Evolutionary conservation across 2,329 filamentous ascomycete genomes (phyloP).

Genomic region (Metarhizium album): DNA sequence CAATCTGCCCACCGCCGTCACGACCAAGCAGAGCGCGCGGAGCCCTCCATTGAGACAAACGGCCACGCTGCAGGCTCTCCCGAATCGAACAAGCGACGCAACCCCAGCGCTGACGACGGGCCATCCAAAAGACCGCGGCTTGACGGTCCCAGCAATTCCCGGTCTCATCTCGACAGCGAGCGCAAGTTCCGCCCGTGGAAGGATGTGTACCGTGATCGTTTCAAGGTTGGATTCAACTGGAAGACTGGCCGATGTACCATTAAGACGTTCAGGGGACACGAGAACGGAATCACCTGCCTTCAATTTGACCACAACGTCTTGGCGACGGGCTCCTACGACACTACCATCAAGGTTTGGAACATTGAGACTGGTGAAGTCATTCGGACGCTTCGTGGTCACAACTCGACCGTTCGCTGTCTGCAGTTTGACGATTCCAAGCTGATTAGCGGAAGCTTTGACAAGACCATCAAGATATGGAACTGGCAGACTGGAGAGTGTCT

Average conservation of each 20-base stretch:
- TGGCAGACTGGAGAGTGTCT: slow-evolving; percentile 86
- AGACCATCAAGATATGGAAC: slow-evolving; percentile 89
- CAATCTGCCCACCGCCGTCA: slow-evolving; percentile 30
- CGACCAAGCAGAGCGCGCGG: slow-evolving; percentile 5
- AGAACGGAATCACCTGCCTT: slow-evolving; percentile 54
- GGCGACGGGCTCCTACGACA: slow-evolving; percentile 89
- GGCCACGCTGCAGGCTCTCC: slow-evolving; percentile 11
- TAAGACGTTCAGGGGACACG: slow-evolving; percentile 74
- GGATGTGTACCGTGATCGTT: slow-evolving; percentile 89
- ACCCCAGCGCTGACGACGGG: slow-evolving; percentile 19
- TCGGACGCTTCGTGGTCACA: slow-evolving; percentile 75
- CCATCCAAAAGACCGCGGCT: slow-evolving; percentile 24
- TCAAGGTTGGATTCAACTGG: slow-evolving; percentile 96
- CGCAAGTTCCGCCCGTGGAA: slow-evolving; percentile 69
- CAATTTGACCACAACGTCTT: slow-evolving; percentile 77
- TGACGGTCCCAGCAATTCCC: slow-evolving; percentile 14
- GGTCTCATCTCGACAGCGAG: slow-evolving; percentile 28
- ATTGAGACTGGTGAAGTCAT: slow-evolving; percentile 78
- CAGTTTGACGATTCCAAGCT: slow-evolving; percentile 90
- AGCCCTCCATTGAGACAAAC: slow-evolving; percentile 14
- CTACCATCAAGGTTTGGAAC: slow-evolving; percentile 93
- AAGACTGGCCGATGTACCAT: slow-evolving; percentile 84
- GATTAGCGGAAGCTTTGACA: slow-evolving; percentile 81
- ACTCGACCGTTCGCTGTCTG: slow-evolving; percentile 71
- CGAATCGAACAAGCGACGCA: slow-evolving; percentile 24